Evolutionary conservation across 2,329 filamentous ascomycete species (phyloP).

Genomic region (Epichloe gansuensis): DNA sequence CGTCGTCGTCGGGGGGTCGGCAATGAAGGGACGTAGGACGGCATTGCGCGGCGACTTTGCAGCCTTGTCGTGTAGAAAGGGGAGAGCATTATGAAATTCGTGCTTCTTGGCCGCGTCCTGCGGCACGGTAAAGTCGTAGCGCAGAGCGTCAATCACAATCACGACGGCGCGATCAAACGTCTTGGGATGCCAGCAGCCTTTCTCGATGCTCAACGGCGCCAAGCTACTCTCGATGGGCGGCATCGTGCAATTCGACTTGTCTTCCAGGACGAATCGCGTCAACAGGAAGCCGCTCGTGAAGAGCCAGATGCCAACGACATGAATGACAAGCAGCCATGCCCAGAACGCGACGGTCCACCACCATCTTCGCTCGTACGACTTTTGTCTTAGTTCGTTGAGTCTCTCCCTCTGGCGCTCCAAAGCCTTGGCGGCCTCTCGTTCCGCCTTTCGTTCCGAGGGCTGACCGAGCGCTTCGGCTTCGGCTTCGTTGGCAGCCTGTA

Average conservation of each 20-base stretch:
- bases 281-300: constrained; percentile 94
- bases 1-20: constrained; percentile 89
- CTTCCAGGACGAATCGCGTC: constrained; percentile 67
- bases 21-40: constrained; percentile 87
- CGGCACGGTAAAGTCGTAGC: constrained; percentile 93
- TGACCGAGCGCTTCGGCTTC: constrained; percentile 16
- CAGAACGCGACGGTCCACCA: constrained; percentile 55
- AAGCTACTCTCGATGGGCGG: constrained; percentile 48
- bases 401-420: constrained; percentile 32
- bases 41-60: constrained; percentile 64
- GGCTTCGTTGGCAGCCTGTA: constrained; percentile 31
- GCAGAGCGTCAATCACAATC: constrained; percentile 80
- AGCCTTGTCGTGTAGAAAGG: constrained; percentile 75
- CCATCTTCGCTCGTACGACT: constrained; percentile 39
- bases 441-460: constrained; percentile 19
- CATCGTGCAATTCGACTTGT: constrained; percentile 56
- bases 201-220: constrained; percentile 31
- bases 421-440: constrained; percentile 22
- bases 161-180: constrained; percentile 86
- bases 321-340: constrained; percentile 56
- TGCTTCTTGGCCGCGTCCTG: constrained; percentile 28
- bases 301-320: constrained; percentile 71
- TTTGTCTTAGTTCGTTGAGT: constrained; percentile 35
- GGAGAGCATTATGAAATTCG: constrained; percentile 74
- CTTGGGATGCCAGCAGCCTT: constrained; percentile 93